Evolutionary conservation across 2,329 filamentous ascomycete species (phyloP), one percentile per base, ranked within the genome.

Genomic region (Thelonectria rubi): DNA sequence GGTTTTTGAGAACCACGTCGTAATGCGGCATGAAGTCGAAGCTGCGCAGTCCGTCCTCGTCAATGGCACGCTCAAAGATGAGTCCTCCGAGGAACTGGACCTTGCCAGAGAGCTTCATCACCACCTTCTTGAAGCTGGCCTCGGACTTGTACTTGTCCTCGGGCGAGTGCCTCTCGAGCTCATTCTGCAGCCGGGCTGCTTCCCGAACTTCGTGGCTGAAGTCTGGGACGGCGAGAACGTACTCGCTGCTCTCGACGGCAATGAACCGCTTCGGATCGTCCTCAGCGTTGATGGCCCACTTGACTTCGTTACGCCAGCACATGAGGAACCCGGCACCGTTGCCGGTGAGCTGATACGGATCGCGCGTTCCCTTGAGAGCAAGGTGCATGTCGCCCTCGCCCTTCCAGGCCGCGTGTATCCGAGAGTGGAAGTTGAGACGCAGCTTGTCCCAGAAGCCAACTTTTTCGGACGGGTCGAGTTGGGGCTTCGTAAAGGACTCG

Each of bases 381-480:
- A 99, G 83, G 75, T 98, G 95, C 34, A 99, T 92, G 78, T 98
- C 94, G 5, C 96, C 96, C 74, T 97, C 94, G 11, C 93, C 94
- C 73, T 92, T 95, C 95, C 96, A 99, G 4, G 92, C 87, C 34
- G 97, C 88, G 54, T 90, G 90, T 60, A 98, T 88, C 18, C 93
- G 88, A 1, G 96, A 98, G 77, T 99, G 95, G 76, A 97, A 97
- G 70, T 90, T 94, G 39, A 99, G 84, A 56, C 95, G 86, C 53
- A 99, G 94, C 82, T 99, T 99, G 79, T 99, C 95, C 95, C 95
- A 99, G 80, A 99, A 99, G 3, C 95, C 95, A 48, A 97, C 93
- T 58, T 91, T 86, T 66, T 99, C 96, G 0, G 95, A 98, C 1
- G 92, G 91, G 75, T 99, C 96, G 26, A 97, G 84, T 65, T 94